These are phyloP conservation scores for Pseudogymnoascus sp. DNA, from an alignment of 2,329 filamentous ascomycete genomes.

Conservation along the genomic window DNA sequence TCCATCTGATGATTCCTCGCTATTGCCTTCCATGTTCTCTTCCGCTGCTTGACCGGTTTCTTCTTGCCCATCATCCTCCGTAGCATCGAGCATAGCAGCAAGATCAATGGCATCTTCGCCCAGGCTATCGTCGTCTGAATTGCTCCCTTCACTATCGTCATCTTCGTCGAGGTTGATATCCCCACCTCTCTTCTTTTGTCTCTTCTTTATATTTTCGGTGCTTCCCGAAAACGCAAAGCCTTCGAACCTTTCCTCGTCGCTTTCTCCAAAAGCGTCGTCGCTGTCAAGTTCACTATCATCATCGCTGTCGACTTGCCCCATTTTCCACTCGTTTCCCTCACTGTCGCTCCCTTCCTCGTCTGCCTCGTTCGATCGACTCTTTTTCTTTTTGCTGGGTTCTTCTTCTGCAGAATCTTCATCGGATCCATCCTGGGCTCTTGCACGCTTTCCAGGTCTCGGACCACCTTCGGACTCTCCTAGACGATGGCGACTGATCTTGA, in stretches of 20 bases:
- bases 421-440: constrained; percentile 34
- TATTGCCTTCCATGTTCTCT: constrained; percentile 44
- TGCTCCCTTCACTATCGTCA: constrained; percentile 30
- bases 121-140: constrained; percentile 63
- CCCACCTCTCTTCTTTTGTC: constrained; percentile 38
- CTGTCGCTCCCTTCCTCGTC: constrained; percentile 55
- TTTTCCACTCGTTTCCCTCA: constrained; percentile 60
- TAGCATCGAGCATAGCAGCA: constrained; percentile 27
- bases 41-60: constrained; percentile 34
- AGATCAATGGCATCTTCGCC: constrained; percentile 37
- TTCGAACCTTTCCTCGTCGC: constrained; percentile 63
- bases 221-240: constrained; percentile 58
- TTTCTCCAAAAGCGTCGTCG: constrained; percentile 64
- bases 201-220: constrained; percentile 42
- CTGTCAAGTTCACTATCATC: constrained; percentile 64
- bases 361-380: constrained; percentile 32
- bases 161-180: constrained; percentile 46
- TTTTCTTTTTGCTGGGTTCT: constrained; percentile 31
- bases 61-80: constrained; percentile 27
- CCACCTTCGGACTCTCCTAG: constrained; percentile 46
- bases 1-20: constrained; percentile 40
- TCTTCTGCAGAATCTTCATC: constrained; percentile 33
- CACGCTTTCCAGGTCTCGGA: constrained; percentile 30
- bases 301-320: constrained; percentile 57
- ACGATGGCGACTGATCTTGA: constrained; percentile 48